Base-by-base conservation (phyloP, 352 stramenopile species). In the Aphanomyces stellatus region DNA sequence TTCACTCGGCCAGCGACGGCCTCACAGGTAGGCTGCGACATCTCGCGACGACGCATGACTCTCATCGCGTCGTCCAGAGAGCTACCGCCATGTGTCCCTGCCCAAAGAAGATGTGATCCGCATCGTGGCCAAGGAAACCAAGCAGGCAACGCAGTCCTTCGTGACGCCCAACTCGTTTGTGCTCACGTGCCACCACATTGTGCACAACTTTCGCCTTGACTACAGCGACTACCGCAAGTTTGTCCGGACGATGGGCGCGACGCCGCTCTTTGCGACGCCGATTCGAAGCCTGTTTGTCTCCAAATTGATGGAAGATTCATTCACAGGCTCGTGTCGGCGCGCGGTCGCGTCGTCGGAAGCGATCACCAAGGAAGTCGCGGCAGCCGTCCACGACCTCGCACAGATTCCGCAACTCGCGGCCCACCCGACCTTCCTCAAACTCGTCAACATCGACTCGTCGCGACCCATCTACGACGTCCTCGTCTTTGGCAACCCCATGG, bases 41-140 rank as follows among this genome's bases (percentile, higher is more conserved):
- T 24, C 4, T n/a, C 4, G 13, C 30, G 41, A 19, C 37, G 11
- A 46, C 37, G 37, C 37, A 19, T 46, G 6, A 24, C 43, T 10
- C 22, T 4, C 4, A 42, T 48, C 19, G 10, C n/a, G 15, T 15
- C 5, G 27, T 30, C 5, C 35, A 67, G 60, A 67, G 42, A 67
- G 60, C 30, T 67, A 67, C 42, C 43, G 60, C 17, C 60, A 67
- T n/a, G 48, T 30, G 13, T 25, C 51, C n/a, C 24, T 67, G 11
- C 46, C 49, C 5, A 57, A 67, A 35, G 60, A 67, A 55, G 60
- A 67, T 28, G 17, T 67, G 15, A 40, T 67, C 34, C 13, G n/a
- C 6, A 30, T 60, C 31, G 24, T 57, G n/a, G 60, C 27, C 30
- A 67, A 67, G 60, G 37, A 67, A 40, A 27, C 13, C 41, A 35